Conservation (phyloP, 768 basidiomycete species). For the Rickenella mellea region DNA sequence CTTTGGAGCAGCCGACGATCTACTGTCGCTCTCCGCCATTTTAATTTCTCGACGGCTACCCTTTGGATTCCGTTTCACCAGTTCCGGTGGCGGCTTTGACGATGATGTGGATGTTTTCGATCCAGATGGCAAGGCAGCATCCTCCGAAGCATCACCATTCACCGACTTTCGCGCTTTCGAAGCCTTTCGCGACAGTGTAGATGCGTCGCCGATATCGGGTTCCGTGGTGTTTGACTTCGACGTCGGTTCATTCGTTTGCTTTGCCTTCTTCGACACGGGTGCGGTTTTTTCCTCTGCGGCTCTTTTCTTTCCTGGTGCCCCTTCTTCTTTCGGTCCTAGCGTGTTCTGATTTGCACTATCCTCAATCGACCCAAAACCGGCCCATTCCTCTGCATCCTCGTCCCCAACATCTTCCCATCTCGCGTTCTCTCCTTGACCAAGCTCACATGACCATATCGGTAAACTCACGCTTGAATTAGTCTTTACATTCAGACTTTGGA, state of each 20-base stretch:
- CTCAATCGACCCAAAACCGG: background rate
- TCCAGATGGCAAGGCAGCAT: constrained; percentile 6
- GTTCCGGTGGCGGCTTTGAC: constrained; percentile 1
- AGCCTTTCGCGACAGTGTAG: constrained; percentile 3
- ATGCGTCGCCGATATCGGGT: no score
- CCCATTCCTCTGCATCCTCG: constrained; percentile 12
- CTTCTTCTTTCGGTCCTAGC: constrained; percentile 13
- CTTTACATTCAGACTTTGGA: constrained; percentile 85
- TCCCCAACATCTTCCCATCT: constrained; percentile 47
- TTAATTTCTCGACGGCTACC: background rate
- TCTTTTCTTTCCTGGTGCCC: constrained; percentile 26
- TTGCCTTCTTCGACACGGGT: constrained; percentile 34
- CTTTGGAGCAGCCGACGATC: background rate
- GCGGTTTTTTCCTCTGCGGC: constrained; percentile 27
- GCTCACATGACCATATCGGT: constrained; percentile 83
- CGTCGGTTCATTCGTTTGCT: constrained; percentile 10
- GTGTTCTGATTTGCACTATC: constrained; percentile 2
- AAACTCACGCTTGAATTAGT: constrained; percentile 74
- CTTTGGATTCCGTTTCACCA: constrained; percentile 2
- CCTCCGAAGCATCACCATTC: constrained; percentile 3
- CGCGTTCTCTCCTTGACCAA: constrained; percentile 50
- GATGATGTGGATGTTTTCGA: constrained; percentile 10
- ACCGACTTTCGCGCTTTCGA: constrained; percentile 1
- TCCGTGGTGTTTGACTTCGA: constrained; percentile 10
- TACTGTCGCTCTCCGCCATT: constrained; percentile 2